Evolutionary conservation across 495 filamentous ascomycete genomes (phyloP).

Genomic region (Xylaria nigripes): DNA sequence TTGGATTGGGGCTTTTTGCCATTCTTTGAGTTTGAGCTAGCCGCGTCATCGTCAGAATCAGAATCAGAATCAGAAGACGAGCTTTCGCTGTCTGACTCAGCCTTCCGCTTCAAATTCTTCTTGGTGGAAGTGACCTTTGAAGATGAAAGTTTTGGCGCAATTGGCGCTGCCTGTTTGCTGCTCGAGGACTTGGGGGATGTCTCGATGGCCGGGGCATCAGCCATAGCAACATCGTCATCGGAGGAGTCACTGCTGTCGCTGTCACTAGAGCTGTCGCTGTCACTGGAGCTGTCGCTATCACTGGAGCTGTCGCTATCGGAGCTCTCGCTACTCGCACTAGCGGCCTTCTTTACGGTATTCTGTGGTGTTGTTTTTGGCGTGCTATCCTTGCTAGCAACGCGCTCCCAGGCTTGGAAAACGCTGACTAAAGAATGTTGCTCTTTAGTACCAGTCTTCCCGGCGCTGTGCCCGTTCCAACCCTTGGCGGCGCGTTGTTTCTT

Average conservation of each 20-base stretch:
- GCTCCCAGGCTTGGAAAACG: conserved; percentile 41
- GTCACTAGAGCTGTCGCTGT: conserved; percentile 28
- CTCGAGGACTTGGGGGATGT: conserved; percentile 37
- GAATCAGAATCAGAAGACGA: conserved; percentile 35
- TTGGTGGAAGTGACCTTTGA: conserved; percentile 14
- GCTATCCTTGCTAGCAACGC: conserved; percentile 23
- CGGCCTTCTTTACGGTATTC: conserved; percentile 10
- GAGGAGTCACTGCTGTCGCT: conserved; percentile 17
- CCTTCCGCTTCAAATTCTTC: conserved; percentile 58
- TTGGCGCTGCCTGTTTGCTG: conserved; percentile 43
- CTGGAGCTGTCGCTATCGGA: conserved; percentile 27
- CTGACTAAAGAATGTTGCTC: conserved; percentile 33
- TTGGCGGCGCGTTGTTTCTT: conserved; percentile 46
- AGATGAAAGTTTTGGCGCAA: conserved; percentile 2
- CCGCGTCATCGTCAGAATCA: conserved; percentile 31
- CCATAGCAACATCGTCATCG: conserved; percentile 48
- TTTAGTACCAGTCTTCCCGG: conserved; percentile 22
- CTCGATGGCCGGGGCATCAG: conserved; percentile 36
- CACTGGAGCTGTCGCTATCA: not conserved
- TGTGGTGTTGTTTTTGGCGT: conserved; percentile 27
- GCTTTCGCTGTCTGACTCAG: conserved; percentile 40
- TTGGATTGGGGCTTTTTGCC: conserved; percentile 20
- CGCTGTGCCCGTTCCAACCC: conserved; percentile 30
- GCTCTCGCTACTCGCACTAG: conserved; percentile 34
- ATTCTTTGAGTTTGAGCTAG: conserved; percentile 13